phyloP scores from a whole-genome alignment of 148 eudicot genomes.

The Silene uniflora region DNA sequence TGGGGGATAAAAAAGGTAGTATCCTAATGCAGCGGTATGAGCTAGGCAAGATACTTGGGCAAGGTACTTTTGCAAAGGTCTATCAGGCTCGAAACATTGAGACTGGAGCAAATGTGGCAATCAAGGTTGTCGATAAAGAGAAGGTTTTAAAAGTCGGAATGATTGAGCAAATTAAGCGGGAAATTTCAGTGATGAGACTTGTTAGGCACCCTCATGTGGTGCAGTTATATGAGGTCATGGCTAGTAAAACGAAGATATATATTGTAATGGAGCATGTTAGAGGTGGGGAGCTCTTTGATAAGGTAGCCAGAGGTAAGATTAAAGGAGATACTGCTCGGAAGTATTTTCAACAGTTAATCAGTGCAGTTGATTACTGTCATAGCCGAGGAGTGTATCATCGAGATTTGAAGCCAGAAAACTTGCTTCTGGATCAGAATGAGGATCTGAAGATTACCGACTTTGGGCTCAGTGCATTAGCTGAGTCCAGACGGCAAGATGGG shows the following conservation, averaged over 20 bases:
- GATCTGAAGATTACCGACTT: constrained; percentile 46
- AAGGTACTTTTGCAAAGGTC: constrained; percentile 59
- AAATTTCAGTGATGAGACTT: constrained; percentile 50
- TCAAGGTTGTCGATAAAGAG: constrained; percentile 45
- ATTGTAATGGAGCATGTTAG: constrained; percentile 46
- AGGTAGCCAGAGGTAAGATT: constrained; percentile 43
- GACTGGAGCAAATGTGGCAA: constrained; percentile 39
- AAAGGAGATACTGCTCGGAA: constrained; percentile 39
- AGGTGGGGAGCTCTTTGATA: constrained; percentile 47
- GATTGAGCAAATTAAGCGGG: constrained; percentile 48
- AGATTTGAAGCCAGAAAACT: constrained; percentile 48
- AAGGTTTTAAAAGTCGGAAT: constrained; percentile 42
- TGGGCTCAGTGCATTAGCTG: constrained; percentile 45
- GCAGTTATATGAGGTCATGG: constrained; percentile 48
- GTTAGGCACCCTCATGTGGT: constrained; percentile 47
- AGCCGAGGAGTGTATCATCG: constrained; percentile 50
- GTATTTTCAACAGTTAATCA: constrained; percentile 44
- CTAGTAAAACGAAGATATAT: constrained; percentile 43
- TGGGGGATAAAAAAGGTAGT: constrained; percentile 30
- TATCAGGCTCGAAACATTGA: constrained; percentile 40
- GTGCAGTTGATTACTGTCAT: constrained; percentile 51
- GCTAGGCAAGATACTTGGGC: constrained; percentile 42
- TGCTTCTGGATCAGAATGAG: constrained; percentile 41
- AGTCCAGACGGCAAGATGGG: constrained; percentile 40
- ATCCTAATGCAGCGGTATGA: constrained; percentile 40